Base-by-base conservation (phyloP, 192 early-diverging fungal genomes). In the Powellomyces hirtus region DNA sequence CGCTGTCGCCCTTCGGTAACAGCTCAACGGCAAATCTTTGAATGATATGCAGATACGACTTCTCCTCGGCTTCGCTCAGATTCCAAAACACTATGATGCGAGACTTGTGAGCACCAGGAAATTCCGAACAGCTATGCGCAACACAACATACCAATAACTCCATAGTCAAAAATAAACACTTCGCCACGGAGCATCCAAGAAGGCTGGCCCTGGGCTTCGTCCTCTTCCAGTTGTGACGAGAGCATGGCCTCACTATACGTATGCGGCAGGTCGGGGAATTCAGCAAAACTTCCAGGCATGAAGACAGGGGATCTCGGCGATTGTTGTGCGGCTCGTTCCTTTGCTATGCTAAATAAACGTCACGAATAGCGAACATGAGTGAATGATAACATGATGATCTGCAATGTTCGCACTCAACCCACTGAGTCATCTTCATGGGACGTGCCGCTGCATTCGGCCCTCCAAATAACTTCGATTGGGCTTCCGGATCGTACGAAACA, bases 161-260 rank as follows among this genome's bases (percentile, higher is more conserved):
- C 82, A 57, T 82, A 84, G 53, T 84, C 82, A 62, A 84, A 84
- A 13, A 84, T 31, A 73, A 79, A 84, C 29, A 84, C 72, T 58
- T 83, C 81, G 14, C 77, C 74, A 20, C 78, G 70, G 14, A 64
- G 26, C 75, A 79, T 79, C 77, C 80, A 81, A 36, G 57, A 35
- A 4, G 71, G 75, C 13, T 77, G 62, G 2, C n/a, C 29, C 35
- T 29, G 14, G 35, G 45, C 20, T 18, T 76, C 61, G 29, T 53
- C 44, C 7, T 33, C 37, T 35, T 38, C 53, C 7, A 3, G 30
- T 66, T 4, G 29, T 16, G 53, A 16, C 24, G 24, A 14, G 4
- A 33, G 29, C 53, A 56, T 16, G 20, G 53, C 29, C 31, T 66
- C 64, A 42, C 40, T 26, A 57, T 66, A 52, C 10, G 27, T 26